phyloP scores from a whole-genome alignment of 2,329 filamentous ascomycete species.

The Arthrinium puccinioides region DNA sequence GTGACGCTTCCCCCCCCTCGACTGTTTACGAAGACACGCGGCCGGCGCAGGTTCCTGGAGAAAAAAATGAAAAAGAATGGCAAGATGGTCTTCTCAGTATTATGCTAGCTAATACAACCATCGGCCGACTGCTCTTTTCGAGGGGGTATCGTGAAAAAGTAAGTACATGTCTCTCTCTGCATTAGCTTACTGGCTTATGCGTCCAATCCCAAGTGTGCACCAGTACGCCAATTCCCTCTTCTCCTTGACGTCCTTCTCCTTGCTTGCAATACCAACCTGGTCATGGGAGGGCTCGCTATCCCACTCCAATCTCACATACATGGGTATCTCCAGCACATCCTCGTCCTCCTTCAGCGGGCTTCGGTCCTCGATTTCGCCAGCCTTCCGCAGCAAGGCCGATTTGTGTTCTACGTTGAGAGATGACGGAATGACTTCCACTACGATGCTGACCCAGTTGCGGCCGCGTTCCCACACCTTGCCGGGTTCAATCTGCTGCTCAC shows the following conservation, averaged over 20 bases:
- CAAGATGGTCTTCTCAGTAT: too few species aligned
- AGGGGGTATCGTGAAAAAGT: too few species aligned
- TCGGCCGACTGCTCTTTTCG: too few species aligned
- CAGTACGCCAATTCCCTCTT: conserved; percentile 90
- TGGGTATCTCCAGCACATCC: conserved; percentile 76
- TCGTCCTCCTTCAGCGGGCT: conserved; percentile 50
- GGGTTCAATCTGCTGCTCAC: conserved; percentile 61
- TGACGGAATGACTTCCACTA: conserved; percentile 78
- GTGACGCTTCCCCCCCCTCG: too few species aligned
- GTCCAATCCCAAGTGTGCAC: conserved; percentile 85
- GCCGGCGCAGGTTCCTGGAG: too few species aligned
- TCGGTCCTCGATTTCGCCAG: conserved; percentile 31
- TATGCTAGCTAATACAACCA: too few species aligned
- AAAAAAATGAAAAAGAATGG: too few species aligned
- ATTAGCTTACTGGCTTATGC: conserved; percentile 52
- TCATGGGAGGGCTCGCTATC: conserved; percentile 60
- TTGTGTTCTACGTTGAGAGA: conserved; percentile 36
- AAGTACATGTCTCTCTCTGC: not conserved
- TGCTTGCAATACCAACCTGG: conserved; percentile 57
- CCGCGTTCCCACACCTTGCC: conserved; percentile 96
- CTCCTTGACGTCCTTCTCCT: conserved; percentile 59
- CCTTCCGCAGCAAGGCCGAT: conserved; percentile 14
- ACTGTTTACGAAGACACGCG: too few species aligned
- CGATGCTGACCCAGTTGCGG: conserved; percentile 89
- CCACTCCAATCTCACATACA: conserved; percentile 91